phyloP scores from a whole-genome alignment of 768 basidiomycete genomes.

The Russula lepida region DNA sequence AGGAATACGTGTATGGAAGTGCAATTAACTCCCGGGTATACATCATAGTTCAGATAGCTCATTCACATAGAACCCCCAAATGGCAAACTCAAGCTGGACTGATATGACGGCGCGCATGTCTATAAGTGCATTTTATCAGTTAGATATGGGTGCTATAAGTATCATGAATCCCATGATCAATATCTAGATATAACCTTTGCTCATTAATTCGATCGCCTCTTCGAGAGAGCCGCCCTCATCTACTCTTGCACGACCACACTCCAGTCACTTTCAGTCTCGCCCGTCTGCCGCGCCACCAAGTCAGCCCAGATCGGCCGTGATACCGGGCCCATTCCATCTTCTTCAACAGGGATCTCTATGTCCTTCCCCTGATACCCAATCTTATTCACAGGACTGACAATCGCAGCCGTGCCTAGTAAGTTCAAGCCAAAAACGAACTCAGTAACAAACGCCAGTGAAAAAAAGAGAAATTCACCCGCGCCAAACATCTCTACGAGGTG shows the following conservation, averaged over 20 bases:
- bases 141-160: neutral
- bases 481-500: conserved; percentile 31
- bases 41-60: neutral
- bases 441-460: neutral
- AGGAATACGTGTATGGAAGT: neutral
- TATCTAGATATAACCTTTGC: neutral
- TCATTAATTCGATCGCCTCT: neutral
- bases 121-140: neutral
- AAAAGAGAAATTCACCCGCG: conserved; percentile 2
- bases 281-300: conserved; percentile 35
- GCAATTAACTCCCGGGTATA: neutral
- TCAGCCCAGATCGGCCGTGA: conserved; percentile 32
- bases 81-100: neutral
- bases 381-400: conserved; percentile 28
- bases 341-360: conserved; percentile 33
- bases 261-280: conserved; percentile 37
- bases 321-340: conserved; percentile 34
- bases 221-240: neutral
- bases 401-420: conserved; percentile 34
- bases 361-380: conserved; percentile 39
- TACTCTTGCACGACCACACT: conserved; percentile 28
- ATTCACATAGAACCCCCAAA: neutral
- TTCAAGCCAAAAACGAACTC: neutral
- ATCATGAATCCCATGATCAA: neutral
- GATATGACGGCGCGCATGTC: neutral